A percentile compares a stretch with the other conserved stretches of the same genome.
phyloP scores from a whole-genome alignment of 306 rosid genomes.

The Quercus mongolica region DNA sequence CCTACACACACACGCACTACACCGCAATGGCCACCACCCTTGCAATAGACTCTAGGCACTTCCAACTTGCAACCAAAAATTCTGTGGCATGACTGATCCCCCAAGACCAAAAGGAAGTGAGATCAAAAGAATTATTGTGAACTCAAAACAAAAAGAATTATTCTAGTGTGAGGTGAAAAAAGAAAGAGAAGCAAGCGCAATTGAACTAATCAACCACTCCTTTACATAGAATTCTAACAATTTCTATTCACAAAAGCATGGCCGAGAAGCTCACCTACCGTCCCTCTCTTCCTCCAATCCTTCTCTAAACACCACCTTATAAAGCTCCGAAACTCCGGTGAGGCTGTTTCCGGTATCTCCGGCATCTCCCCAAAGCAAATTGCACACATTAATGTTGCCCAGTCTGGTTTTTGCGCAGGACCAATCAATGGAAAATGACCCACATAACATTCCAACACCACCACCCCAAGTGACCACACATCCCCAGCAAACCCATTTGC shows the following conservation, averaged over 20 bases:
- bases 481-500: constrained; percentile 55
- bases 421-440: constrained; percentile 54
- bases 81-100: not conserved
- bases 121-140: not conserved
- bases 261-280: constrained; percentile 49
- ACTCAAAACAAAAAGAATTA: not conserved
- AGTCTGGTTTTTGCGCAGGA: constrained; percentile 48
- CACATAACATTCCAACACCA: constrained; percentile 45
- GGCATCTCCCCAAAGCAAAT: constrained; percentile 51
- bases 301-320: constrained; percentile 58
- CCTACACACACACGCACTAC: no score
- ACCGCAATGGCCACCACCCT: no score
- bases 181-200: not conserved
- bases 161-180: not conserved
- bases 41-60: no score
- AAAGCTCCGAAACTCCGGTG: constrained; percentile 42
- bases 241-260: constrained; percentile 45
- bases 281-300: constrained; percentile 72
- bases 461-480: constrained; percentile 66
- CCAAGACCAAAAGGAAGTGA: not conserved
- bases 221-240: not conserved
- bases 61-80: not conserved
- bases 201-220: constrained; percentile 14
- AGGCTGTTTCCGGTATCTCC: constrained; percentile 50
- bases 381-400: constrained; percentile 59